Base-by-base conservation (phyloP, 2,329 filamentous ascomycete genomes). In the Colletotrichum gigasporum region DNA sequence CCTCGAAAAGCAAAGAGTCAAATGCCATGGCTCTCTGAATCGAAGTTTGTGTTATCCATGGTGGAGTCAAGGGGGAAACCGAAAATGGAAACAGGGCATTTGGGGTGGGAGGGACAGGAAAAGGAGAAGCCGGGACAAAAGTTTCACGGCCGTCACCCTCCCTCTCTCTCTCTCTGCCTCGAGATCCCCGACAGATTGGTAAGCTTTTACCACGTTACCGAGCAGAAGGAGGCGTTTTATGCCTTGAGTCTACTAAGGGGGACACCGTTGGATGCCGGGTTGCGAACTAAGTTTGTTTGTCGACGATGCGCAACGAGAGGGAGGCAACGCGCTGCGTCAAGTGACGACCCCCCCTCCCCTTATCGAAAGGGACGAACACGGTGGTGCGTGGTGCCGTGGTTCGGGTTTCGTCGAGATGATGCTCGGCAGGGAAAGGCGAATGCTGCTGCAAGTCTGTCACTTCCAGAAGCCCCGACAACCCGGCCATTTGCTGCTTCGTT, bases 1-100 rank as follows among this genome's bases (percentile, higher is more conserved):
- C 16, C 20, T 12, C 8, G 30, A 10, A 20, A 39, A 12, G 26
- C 30, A 35, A 50, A 41, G 20, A 39, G 30, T 50, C 4, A 18
- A 50, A 39, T 45, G 16, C 22, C 32, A 51, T 55, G n/a, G n/a
- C n/a, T n/a, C n/a, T n/a, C n/a, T n/a, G 59, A 63, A 41, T 58
- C 59, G 54, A 39, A 50, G 53, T 51, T 41, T n/a, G 37, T 63
- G 53, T 58, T 63, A 37, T 63, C 59, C 42, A 45, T 37, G 59
- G 59, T 63, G 59, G 59, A 45, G 28, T 51, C 20, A 6, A 48
- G 30, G n/a, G 52, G 50, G 53, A 34, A 37, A 54, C 51, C 28
- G 44, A 50, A 35, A 58, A 58, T 57, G 59, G 53, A 51, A 63
- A 63, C 59, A 20, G 47, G 12, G 26, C 41, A 47, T 26, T 45